These are phyloP conservation scores for Amanita pallidorosea DNA, from an alignment of 768 basidiomycete genomes.

Conservation along the genomic window DNA sequence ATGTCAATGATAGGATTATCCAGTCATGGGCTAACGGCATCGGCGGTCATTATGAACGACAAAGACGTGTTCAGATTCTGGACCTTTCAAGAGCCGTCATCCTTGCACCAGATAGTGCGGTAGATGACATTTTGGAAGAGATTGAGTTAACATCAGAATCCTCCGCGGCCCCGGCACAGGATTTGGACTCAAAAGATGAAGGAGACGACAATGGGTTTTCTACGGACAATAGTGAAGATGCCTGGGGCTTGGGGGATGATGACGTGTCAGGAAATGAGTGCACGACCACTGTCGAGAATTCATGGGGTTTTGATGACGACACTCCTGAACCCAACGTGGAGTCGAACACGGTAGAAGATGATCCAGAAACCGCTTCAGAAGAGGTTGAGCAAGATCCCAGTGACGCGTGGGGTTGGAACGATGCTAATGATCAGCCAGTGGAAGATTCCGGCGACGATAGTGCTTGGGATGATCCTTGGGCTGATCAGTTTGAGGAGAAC, in stretches of 20 bases:
- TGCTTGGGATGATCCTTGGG: constrained; percentile 66
- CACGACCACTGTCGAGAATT: constrained; percentile 25
- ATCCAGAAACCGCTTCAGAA: constrained; percentile 1
- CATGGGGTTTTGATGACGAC: constrained; percentile 48
- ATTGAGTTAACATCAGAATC: constrained; percentile 21
- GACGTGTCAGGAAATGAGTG: constrained; percentile 13
- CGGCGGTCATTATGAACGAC: constrained; percentile 68
- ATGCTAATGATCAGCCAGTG: constrained; percentile 30
- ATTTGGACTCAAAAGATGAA: constrained; percentile 11
- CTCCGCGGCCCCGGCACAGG: constrained; percentile 18
- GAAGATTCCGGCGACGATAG: constrained; percentile 28
- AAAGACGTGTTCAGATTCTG: constrained; percentile 55
- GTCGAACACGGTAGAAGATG: constrained; percentile 7
- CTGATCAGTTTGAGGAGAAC: constrained; percentile 9
- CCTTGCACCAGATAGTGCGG: constrained; percentile 25
- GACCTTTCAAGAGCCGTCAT: constrained; percentile 50
- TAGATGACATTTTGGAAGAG: constrained; percentile 31
- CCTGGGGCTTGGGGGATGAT: constrained; percentile 30
- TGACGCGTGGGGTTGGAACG: constrained; percentile 76
- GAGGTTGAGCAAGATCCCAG: constrained; percentile 23
- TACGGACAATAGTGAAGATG: constrained; percentile 6
- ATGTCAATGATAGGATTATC: constrained; percentile 39
- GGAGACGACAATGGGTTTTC: neutral
- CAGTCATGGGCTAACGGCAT: constrained; percentile 61
- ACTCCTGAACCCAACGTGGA: constrained; percentile 13